Evolutionary conservation across 148 eudicot genomes (phyloP), one percentile per base, ranked within the genome.

Genomic region (Rhododendron kiyosumense): DNA sequence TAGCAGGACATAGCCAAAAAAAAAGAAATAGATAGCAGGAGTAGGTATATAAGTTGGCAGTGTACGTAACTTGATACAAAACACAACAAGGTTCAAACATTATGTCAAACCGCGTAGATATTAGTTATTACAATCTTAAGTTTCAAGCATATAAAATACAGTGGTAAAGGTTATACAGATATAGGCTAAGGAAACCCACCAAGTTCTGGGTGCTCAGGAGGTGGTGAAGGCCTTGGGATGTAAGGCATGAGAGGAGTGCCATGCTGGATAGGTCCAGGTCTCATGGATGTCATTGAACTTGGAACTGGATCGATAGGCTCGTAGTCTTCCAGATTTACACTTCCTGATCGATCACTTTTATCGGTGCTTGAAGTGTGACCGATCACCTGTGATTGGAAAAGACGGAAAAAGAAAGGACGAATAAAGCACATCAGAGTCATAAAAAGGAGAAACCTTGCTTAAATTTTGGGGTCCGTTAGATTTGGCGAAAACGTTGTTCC

Each of bases 211-310:
- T 63, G 36, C 22, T 36, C 81, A 7, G 93, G 90, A 61, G 94
- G 87, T 28, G 91, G 87, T 24, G 91, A 81, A 41, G 91, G 89
- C 83, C 63, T 74, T 22, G 94, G 94, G 45, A 92, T 91, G 69
- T 88, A 92, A 67, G 94, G 94, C 88, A 89, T 86, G 36, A 91
- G 84, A 59, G 92, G 94, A 57, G 93, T 89, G 43, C 90, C 90
- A 45, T 91, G 92, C 79, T 88, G 90, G 51, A 92, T 87, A 30
- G 93, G 91, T 49, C 92, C 91, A 2, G 88, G 91, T 86, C 85
- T 88, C 41, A 92, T 38, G 45, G 90, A 84, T 24, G 92, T 89
- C 83, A 90, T 91, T 24, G 91, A 91, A 81, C 89, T 92, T 51
- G 94, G 93, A 41, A 83, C 87, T 0, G 92, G 94, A 87, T 92